Evolutionary conservation across 2,329 filamentous ascomycete genomes (phyloP).

Genomic region (Pleurostoma richardsiae): DNA sequence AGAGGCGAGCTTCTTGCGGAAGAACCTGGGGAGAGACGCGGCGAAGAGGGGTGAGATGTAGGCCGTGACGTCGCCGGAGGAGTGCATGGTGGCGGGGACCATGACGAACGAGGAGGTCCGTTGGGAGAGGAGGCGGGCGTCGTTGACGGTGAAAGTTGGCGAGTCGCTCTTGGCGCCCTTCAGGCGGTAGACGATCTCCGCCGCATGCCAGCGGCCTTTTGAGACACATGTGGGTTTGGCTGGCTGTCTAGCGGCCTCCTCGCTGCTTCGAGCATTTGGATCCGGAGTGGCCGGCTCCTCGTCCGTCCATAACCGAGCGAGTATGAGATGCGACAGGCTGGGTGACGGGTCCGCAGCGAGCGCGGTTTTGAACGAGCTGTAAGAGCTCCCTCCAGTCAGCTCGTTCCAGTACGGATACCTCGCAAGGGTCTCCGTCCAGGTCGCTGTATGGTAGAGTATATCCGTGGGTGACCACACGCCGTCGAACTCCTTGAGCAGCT

Average conservation of each 20-base stretch:
- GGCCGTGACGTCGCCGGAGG: neutral
- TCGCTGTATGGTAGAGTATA: constrained; percentile 8
- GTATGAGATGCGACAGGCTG: neutral
- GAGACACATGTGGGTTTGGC: neutral
- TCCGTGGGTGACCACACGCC: constrained; percentile 7
- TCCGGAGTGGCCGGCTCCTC: neutral
- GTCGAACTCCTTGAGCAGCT: constrained; percentile 6
- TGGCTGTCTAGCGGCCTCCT: neutral
- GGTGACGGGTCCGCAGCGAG: constrained; percentile 5
- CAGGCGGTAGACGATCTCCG: constrained; percentile 3
- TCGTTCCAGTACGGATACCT: constrained; percentile 10
- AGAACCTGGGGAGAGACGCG: neutral
- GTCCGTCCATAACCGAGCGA: neutral
- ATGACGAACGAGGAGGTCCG: constrained; percentile 7
- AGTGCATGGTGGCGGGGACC: constrained; percentile 3
- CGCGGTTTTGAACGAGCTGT: constrained; percentile 1
- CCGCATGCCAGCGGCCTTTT: neutral
- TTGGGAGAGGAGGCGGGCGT: constrained; percentile 4
- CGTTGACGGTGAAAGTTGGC: constrained; percentile 12
- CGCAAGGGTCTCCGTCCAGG: constrained; percentile 9
- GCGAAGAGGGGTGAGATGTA: neutral
- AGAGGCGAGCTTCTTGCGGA: neutral
- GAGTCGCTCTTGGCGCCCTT: neutral
- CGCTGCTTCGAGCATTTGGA: neutral
- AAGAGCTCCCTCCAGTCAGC: neutral